Percentiles rank a stretch among this genome's conserved stretches.
Evolutionary conservation across 176 grass and related monocot genomes (phyloP).

Genomic region (Triticum monococcum): DNA sequence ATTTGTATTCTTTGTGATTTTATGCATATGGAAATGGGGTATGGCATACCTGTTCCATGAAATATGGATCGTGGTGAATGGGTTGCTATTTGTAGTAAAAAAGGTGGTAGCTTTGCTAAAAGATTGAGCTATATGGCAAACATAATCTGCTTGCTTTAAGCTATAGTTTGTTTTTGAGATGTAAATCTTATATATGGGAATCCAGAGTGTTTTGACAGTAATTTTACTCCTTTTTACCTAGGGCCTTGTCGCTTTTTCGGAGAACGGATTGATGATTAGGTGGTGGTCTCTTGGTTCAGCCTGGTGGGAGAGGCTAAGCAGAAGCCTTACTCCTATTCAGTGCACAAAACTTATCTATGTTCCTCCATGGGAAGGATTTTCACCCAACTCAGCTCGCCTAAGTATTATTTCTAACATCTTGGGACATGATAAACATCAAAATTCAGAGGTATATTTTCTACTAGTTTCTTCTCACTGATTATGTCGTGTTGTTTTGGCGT

Average conservation of each 20-base stretch:
- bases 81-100: neutral
- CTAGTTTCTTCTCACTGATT: neutral
- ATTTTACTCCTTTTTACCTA: conserved; percentile 23
- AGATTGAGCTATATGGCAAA: neutral
- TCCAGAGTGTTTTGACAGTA: neutral
- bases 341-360: conserved; percentile 98
- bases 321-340: conserved; percentile 81
- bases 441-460: conserved; percentile 56
- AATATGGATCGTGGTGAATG: neutral
- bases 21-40: neutral
- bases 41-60: neutral
- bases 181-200: conserved; percentile 8
- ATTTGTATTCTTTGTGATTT: neutral
- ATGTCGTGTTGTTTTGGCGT: neutral
- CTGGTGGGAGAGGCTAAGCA: conserved; percentile 98
- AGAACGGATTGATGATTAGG: conserved; percentile 99
- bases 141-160: conserved; percentile 6
- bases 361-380: conserved; percentile 98
- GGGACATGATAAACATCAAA: conserved; percentile 57
- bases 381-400: conserved; percentile 79
- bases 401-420: conserved; percentile 82
- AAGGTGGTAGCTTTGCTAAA: neutral
- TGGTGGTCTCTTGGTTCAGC: conserved; percentile 97
- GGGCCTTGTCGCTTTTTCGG: conserved; percentile 93
- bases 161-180: neutral